phyloP scores from a whole-genome alignment of 345 rosid genomes.

The Triadica sebifera region DNA sequence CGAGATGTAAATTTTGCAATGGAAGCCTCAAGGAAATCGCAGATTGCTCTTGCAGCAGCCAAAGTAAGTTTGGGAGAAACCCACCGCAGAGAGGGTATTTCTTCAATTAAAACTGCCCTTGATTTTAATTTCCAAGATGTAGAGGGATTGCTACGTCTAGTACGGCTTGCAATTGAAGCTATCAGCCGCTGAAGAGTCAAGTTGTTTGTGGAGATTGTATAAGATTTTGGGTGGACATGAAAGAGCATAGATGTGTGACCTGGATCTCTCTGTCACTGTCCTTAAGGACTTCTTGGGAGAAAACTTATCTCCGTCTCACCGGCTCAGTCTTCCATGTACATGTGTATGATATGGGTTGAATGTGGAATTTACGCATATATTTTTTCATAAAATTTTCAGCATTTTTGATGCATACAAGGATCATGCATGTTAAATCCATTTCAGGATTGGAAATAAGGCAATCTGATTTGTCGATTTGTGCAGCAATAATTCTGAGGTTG shows the following conservation, averaged over 20 bases:
- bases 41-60: slow-evolving; percentile 61
- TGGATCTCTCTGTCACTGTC: slow-evolving; percentile 11
- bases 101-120: slow-evolving; percentile 74
- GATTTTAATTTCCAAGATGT: slow-evolving; percentile 94
- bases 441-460: slow-evolving; percentile 20
- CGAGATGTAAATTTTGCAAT: slow-evolving; percentile 78
- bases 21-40: slow-evolving; percentile 96
- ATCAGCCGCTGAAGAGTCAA: slow-evolving; percentile 45
- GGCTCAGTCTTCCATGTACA: slow-evolving; percentile 22
- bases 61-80: slow-evolving; percentile 47
- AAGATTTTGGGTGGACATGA: slow-evolving; percentile 12
- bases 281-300: slow-evolving; percentile 16
- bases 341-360: slow-evolving; percentile 25
- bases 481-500: slow-evolving; percentile 9
- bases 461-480: slow-evolving; percentile 14
- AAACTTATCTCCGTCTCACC: slow-evolving; percentile 4
- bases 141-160: slow-evolving; percentile 69
- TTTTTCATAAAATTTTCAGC: slow-evolving; percentile 25
- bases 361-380: slow-evolving; percentile 18
- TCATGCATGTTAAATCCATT: slow-evolving; percentile 19
- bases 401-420: slow-evolving; percentile 20
- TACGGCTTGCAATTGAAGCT: slow-evolving; percentile 81
- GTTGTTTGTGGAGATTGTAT: slow-evolving; percentile 24
- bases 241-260: slow-evolving; percentile 6
- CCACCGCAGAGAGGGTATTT: slow-evolving; percentile 54